phyloP scores from a whole-genome alignment of 768 basidiomycete species.

The Amanita fuliginea region DNA sequence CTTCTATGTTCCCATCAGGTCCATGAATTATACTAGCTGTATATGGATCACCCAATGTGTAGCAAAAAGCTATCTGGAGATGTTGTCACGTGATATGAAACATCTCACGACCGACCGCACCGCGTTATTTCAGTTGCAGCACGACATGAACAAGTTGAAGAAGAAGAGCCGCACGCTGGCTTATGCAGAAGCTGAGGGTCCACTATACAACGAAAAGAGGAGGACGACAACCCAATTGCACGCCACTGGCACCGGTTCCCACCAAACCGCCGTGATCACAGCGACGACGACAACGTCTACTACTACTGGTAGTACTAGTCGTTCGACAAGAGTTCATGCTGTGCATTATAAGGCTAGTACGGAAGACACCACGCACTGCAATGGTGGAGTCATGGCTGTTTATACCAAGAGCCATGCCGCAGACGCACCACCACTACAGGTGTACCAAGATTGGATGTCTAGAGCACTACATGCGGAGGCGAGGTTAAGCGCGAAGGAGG shows the following conservation, averaged over 20 bases:
- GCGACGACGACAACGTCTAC: no score
- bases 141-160: conserved; percentile 4
- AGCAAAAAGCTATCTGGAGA: no score
- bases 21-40: no score
- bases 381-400: background rate
- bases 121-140: no score
- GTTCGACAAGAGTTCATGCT: background rate
- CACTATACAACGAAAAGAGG: background rate
- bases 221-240: background rate
- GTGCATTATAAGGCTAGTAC: background rate
- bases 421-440: conserved; percentile 16
- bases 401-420: background rate
- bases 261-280: no score
- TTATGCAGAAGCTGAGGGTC: conserved; percentile 3
- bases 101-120: no score
- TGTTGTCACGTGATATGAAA: no score
- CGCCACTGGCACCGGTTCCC: no score
- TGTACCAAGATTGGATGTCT: conserved; percentile 50
- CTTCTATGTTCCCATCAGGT: no score
- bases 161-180: conserved; percentile 5
- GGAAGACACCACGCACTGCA: background rate
- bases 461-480: conserved; percentile 59
- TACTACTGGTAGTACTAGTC: no score
- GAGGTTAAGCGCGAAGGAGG: conserved; percentile 34
- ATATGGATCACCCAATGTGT: no score